Evolutionary conservation across 345 rosid genomes (phyloP).

Genomic region (Aegle marmelos): DNA sequence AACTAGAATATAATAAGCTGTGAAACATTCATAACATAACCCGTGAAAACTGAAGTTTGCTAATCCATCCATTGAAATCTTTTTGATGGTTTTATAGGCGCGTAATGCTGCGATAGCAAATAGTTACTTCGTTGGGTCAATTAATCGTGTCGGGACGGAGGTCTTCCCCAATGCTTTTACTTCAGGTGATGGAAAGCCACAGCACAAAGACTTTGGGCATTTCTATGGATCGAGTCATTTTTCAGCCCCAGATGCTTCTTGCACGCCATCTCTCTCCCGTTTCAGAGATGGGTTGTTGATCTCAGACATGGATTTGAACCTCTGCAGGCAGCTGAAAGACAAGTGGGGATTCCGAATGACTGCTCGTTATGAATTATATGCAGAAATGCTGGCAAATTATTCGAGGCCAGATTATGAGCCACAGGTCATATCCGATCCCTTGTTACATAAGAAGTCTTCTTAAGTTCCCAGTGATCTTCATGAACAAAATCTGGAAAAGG

Average conservation of each 20-base stretch:
- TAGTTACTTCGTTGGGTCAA: conserved; percentile 93
- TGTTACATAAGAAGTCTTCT: conserved; percentile 53
- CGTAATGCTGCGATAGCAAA: conserved; percentile 95
- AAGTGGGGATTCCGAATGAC: conserved; percentile 96
- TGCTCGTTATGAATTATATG: conserved; percentile 73
- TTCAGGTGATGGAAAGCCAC: conserved; percentile 90
- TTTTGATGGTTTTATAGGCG: conserved; percentile 46
- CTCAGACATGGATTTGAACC: conserved; percentile 88
- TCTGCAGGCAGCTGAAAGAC: conserved; percentile 88
- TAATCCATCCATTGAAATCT: not conserved
- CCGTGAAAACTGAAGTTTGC: not conserved
- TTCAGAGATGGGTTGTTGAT: conserved; percentile 75
- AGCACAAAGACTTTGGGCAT: conserved; percentile 82
- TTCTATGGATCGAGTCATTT: conserved; percentile 90
- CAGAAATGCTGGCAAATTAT: conserved; percentile 52
- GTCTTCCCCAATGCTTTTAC: conserved; percentile 86
- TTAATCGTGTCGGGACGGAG: conserved; percentile 96
- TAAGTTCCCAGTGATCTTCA: conserved; percentile 24
- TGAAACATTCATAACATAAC: not conserved
- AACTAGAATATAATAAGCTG: not conserved
- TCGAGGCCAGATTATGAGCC: conserved; percentile 72
- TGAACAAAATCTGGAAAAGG: conserved; percentile 5
- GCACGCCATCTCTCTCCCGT: conserved; percentile 83
- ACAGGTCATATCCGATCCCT: conserved; percentile 73
- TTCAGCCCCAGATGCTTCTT: conserved; percentile 94